phyloP scores from a whole-genome alignment of 208 protist genomes.

The Plasmodiophora brassicae region DNA sequence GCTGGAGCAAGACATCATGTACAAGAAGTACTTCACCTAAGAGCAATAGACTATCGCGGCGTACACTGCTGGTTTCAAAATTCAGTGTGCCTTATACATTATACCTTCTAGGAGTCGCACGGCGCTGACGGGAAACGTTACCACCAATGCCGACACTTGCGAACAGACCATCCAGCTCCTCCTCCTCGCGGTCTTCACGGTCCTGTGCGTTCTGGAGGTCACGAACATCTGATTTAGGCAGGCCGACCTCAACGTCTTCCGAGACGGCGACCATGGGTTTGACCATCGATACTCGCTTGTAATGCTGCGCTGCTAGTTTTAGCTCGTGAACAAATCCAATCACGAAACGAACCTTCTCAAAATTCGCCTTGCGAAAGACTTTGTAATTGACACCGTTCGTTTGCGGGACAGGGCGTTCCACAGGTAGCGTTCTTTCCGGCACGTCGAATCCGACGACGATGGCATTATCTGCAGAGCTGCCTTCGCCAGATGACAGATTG shows the following conservation, averaged over 20 bases:
- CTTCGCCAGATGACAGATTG: background rate
- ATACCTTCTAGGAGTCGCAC: background rate
- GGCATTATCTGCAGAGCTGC: background rate
- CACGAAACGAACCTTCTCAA: background rate
- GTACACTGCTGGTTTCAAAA: background rate
- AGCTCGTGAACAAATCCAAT: background rate
- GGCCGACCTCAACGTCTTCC: background rate
- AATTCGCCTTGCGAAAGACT: background rate
- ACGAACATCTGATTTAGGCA: background rate
- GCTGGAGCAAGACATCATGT: constrained; percentile 33
- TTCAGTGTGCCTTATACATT: background rate
- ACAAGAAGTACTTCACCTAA: constrained; percentile 30
- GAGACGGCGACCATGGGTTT: background rate
- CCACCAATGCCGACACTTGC: background rate
- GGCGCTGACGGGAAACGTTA: background rate
- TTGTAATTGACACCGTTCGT: background rate
- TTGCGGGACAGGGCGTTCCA: background rate
- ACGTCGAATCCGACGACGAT: background rate
- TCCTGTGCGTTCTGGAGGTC: background rate
- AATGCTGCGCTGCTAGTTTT: background rate
- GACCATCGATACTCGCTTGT: too few relatives aligned
- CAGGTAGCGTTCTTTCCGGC: background rate
- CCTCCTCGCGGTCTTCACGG: background rate
- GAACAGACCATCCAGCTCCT: background rate
- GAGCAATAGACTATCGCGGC: background rate